A percentile compares a stretch with the other conserved stretches of the same genome.
Evolutionary conservation across 495 filamentous ascomycete genomes (phyloP).

Genomic region (Penicilliopsis zonata): DNA sequence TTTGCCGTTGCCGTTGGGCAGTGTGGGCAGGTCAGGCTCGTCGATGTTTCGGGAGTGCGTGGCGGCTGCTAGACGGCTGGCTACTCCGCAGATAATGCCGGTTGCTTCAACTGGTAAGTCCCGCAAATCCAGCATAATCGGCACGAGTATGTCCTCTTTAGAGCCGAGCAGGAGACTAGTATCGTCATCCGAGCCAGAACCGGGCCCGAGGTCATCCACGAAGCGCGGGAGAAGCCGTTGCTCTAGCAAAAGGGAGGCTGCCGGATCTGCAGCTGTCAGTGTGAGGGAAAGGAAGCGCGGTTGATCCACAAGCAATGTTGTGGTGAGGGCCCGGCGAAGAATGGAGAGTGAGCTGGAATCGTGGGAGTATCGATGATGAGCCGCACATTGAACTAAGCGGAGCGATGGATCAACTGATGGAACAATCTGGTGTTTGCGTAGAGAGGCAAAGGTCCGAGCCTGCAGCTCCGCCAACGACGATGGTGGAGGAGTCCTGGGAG

Average conservation of each 20-base stretch:
- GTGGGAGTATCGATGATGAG: constrained; percentile 36
- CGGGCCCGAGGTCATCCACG: constrained; percentile 32
- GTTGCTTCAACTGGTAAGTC: constrained; percentile 79
- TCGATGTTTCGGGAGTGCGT: constrained; percentile 13
- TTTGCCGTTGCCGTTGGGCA: constrained; percentile 5
- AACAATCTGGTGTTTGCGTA: constrained; percentile 60
- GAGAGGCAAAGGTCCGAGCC: constrained; percentile 62
- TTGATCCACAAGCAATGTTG: constrained; percentile 45
- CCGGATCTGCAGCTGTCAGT: constrained; percentile 71
- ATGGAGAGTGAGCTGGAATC: constrained; percentile 35
- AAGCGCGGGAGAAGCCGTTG: constrained; percentile 50
- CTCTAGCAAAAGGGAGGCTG: constrained; percentile 67
- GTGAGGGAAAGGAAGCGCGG: constrained; percentile 81
- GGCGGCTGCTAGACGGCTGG: constrained; percentile 58
- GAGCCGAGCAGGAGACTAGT: constrained; percentile 57
- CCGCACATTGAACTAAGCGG: constrained; percentile 76
- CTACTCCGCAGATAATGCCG: constrained; percentile 88
- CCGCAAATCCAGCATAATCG: constrained; percentile 78
- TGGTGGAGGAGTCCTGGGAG: constrained; percentile 65
- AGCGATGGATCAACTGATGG: constrained; percentile 58
- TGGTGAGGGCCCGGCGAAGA: constrained; percentile 30
- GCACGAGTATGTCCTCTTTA: constrained; percentile 68
- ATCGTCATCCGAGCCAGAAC: constrained; percentile 33
- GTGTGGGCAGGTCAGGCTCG: constrained; percentile 1
- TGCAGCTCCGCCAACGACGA: constrained; percentile 69